A percentile compares a stretch with the other conserved stretches of the same genome.
phyloP scores from a whole-genome alignment of 345 rosid species.

The Chamaenerion angustifolium region DNA sequence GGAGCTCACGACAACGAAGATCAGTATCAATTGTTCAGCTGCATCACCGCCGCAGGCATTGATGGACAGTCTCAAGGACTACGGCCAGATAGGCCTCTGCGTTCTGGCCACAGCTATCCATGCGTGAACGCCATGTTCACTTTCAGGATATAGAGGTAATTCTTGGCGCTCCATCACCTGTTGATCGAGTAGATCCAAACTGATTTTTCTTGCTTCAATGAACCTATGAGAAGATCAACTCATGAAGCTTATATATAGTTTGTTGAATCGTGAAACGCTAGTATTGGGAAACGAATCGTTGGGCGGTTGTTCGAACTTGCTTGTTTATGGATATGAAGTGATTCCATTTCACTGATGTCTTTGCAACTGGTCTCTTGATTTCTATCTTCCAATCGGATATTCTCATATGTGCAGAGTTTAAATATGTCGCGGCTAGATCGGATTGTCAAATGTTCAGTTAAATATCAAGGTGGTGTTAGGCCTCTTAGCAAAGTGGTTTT shows the following conservation, averaged over 20 bases:
- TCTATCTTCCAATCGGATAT: too few relatives aligned
- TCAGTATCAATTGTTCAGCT: background rate
- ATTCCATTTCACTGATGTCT: too few relatives aligned
- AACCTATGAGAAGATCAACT: too few relatives aligned
- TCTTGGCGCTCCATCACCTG: background rate
- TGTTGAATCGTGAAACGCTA: too few relatives aligned
- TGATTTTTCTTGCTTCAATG: background rate
- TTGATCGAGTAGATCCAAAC: constrained; percentile 9
- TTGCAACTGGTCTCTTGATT: too few relatives aligned
- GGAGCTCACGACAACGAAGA: constrained; percentile 2
- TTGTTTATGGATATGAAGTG: too few relatives aligned
- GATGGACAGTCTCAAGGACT: constrained; percentile 4
- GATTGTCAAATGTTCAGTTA: constrained; percentile 2
- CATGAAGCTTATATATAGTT: too few relatives aligned
- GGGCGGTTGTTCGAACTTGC: too few relatives aligned
- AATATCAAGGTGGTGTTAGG: constrained; percentile 1
- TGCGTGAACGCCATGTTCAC: constrained; percentile 7
- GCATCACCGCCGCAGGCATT: constrained; percentile 1
- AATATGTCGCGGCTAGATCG: constrained; percentile 3
- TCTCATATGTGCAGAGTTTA: background rate
- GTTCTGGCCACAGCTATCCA: constrained; percentile 6
- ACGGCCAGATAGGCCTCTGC: constrained; percentile 2
- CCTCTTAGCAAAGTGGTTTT: background rate
- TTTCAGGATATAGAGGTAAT: constrained; percentile 2
- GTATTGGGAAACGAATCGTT: too few relatives aligned